Evolutionary conservation across 768 basidiomycete species (phyloP).

Genomic region (Boletus speciosus): DNA sequence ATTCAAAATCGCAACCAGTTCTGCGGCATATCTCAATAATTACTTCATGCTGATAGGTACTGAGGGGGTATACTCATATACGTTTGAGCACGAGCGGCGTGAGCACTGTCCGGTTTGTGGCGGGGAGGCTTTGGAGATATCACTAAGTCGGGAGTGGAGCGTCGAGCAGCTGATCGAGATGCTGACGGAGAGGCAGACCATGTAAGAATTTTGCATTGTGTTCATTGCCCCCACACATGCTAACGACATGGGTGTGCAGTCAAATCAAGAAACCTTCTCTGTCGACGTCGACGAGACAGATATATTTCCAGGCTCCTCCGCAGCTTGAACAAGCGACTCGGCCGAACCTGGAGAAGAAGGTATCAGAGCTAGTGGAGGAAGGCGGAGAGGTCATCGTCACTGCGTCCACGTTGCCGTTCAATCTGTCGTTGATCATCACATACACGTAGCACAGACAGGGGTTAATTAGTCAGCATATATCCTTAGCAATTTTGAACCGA

Average conservation of each 20-base stretch:
- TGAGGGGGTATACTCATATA: constrained; percentile 94
- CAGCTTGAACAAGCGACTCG: constrained; percentile 86
- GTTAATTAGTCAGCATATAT: constrained; percentile 29
- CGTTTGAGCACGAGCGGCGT: constrained; percentile 92
- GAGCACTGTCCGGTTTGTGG: constrained; percentile 97
- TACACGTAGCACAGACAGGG: constrained; percentile 38
- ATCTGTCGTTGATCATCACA: constrained; percentile 60
- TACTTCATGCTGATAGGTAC: constrained; percentile 99
- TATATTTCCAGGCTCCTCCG: constrained; percentile 93
- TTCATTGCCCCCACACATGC: background rate
- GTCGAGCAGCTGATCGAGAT: constrained; percentile 87
- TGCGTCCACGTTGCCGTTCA: constrained; percentile 86
- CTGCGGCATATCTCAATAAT: constrained; percentile 92
- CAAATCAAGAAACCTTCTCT: constrained; percentile 97
- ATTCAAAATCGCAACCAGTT: constrained; percentile 96
- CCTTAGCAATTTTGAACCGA: constrained; percentile 1
- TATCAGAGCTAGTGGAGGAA: constrained; percentile 73
- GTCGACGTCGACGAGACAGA: constrained; percentile 67
- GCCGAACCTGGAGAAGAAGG: constrained; percentile 85
- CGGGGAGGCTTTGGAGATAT: constrained; percentile 76
- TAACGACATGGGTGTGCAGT: constrained; percentile 40
- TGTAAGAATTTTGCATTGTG: constrained; percentile 51
- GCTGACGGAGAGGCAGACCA: constrained; percentile 82
- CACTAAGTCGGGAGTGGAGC: constrained; percentile 67
- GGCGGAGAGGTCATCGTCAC: constrained; percentile 86